phyloP scores from a whole-genome alignment of 345 rosid species.

The Laguncularia racemosa region DNA sequence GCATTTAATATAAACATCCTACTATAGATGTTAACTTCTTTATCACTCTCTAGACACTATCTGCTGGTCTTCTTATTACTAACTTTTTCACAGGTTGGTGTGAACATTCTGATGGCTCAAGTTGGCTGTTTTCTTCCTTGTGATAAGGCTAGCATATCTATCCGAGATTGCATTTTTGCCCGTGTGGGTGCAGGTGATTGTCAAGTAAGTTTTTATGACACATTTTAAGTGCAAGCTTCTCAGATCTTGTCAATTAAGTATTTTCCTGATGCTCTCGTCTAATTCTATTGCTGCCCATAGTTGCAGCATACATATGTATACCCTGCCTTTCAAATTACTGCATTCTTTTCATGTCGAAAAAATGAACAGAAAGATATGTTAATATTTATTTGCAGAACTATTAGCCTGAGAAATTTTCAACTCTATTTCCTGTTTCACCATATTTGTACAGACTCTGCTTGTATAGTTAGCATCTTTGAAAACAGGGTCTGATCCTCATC shows the following conservation, averaged over 20 bases:
- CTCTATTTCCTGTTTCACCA: too few relatives aligned
- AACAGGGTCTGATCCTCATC: too few relatives aligned
- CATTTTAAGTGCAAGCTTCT: background rate
- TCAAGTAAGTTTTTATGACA: conserved; percentile 60
- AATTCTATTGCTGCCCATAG: too few relatives aligned
- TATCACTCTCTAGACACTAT: background rate
- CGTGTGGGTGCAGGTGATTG: conserved; percentile 99
- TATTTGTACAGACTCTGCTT: too few relatives aligned
- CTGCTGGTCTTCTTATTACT: background rate
- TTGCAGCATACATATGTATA: too few relatives aligned
- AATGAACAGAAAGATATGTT: too few relatives aligned
- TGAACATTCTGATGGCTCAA: conserved; percentile 94
- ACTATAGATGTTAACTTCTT: background rate
- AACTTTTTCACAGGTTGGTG: conserved; percentile 60
- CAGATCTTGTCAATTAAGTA: background rate
- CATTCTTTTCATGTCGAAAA: too few relatives aligned
- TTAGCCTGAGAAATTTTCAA: too few relatives aligned
- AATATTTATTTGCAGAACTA: too few relatives aligned
- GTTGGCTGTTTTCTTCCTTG: conserved; percentile 97
- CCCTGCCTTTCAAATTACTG: too few relatives aligned
- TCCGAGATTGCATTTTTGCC: conserved; percentile 95
- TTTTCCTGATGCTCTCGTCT: too few relatives aligned
- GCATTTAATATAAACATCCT: background rate
- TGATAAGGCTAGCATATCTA: conserved; percentile 77
- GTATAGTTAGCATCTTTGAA: too few relatives aligned